Base-by-base conservation (phyloP, 2,329 filamentous ascomycete species). In the Hypomyces rosellus region DNA sequence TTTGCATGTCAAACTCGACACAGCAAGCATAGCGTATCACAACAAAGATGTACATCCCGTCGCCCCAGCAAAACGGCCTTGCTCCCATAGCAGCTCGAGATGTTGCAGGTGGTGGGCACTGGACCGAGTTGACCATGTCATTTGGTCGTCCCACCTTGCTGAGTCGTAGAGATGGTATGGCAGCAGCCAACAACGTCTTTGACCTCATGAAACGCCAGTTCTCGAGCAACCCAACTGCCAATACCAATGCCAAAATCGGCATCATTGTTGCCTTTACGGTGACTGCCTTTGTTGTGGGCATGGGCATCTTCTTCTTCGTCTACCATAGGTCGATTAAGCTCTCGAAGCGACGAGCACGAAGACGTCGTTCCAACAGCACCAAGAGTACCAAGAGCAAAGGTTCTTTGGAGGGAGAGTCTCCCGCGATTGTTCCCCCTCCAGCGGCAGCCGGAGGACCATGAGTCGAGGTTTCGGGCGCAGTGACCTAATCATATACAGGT, bases 171-270 rank as follows among this genome's bases (percentile, higher is more conserved):
- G 11, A 16, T 38, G 36, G 13, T 16, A 38, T 7, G 16, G 9
- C 14, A 3, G 16, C 36, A 38, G 36, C 13, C 36, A 38, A 16
- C 36, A 38, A 16, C 25, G 11, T 14, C 0, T 5, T 45, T 3
- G 30, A 13, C 16, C 34, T 59, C 22, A 22, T 44, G n/a, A 55
- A 54, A 44, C 58, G 61, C 14, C 63, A 65, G 45, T 60, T 62
- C 49, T 62, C 61, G 34, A 53, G 7, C 34, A 58, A 60, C 40
- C 54, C 59, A 5, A 47, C 55, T 42, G 57, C 66, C 14, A 65
- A 69, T 37, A 66, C 64, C 34, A 70, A 74, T 56, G 63, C 65
- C 47, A 70, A 67, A 34, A 74, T 74, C 49, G 72, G 72, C 48
- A 61, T 73, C 51, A 64, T 71, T 3, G 66, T 75, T 41, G 72